Evolutionary conservation across 148 eudicot species (phyloP).

Genomic region (Rhododendron kiyosumense): DNA sequence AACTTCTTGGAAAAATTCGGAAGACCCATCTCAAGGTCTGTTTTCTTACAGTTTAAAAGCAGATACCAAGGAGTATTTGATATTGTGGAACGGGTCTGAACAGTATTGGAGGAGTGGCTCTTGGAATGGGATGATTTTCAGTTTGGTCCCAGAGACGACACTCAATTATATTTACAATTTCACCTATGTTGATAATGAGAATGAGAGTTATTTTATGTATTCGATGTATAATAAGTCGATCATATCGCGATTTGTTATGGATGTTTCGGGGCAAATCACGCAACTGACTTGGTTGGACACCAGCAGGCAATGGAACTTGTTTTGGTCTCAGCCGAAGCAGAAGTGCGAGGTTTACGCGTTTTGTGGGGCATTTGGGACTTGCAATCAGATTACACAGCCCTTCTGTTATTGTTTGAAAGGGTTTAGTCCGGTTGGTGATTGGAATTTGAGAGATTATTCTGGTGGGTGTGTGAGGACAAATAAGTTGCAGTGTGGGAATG

Average conservation of each 20-base stretch:
- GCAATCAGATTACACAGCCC: slow-evolving; percentile 26
- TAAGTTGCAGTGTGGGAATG: slow-evolving; percentile 24
- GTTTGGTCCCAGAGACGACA: slow-evolving; percentile 50
- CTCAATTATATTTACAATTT: slow-evolving; percentile 37
- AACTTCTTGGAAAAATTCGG: no score
- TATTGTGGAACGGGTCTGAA: slow-evolving; percentile 31
- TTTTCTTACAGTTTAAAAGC: slow-evolving; percentile 33
- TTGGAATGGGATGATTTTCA: slow-evolving; percentile 47
- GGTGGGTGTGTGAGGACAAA: slow-evolving; percentile 41
- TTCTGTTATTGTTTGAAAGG: slow-evolving; percentile 43
- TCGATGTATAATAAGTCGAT: slow-evolving; percentile 22
- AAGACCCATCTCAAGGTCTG: no score
- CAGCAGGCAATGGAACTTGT: slow-evolving; percentile 36
- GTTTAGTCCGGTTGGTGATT: slow-evolving; percentile 23
- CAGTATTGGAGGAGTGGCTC: slow-evolving; percentile 34
- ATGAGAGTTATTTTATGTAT: slow-evolving; percentile 55
- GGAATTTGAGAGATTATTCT: slow-evolving; percentile 44
- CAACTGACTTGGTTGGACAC: slow-evolving; percentile 33
- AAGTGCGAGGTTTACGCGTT: slow-evolving; percentile 51
- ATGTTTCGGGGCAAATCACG: slow-evolving; percentile 42
- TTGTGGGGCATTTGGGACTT: slow-evolving; percentile 50
- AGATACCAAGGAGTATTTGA: slow-evolving; percentile 20
- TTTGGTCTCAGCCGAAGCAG: slow-evolving; percentile 51
- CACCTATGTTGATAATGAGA: slow-evolving; percentile 31
- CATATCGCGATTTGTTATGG: slow-evolving; percentile 46